Conservation (phyloP, 2,329 filamentous ascomycete species). For the Leptographium galeiforme region DNA sequence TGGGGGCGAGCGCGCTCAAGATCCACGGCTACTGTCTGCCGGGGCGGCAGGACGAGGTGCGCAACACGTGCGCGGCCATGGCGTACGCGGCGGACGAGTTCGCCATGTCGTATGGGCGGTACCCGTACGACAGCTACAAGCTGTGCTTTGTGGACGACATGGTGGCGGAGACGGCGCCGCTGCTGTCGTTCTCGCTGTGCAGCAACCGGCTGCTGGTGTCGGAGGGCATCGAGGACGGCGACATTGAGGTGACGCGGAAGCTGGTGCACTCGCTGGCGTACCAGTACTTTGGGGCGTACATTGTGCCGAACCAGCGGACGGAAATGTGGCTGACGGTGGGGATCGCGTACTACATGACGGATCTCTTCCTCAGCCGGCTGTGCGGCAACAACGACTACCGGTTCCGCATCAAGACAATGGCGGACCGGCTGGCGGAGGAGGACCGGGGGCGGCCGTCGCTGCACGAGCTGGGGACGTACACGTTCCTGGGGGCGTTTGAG, state of each 20-base stretch:
- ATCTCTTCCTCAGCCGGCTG: conserved; percentile 78
- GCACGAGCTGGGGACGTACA: conserved; percentile 60
- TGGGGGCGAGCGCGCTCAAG: conserved; percentile 77
- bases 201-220: conserved; percentile 78
- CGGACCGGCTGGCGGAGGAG: conserved; percentile 67
- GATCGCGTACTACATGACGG: conserved; percentile 88
- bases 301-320: conserved; percentile 65
- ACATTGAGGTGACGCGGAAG: conserved; percentile 67
- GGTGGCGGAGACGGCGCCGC: conserved; percentile 57
- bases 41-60: conserved; percentile 64
- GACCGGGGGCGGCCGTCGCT: conserved; percentile 76
- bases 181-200: conserved; percentile 75
- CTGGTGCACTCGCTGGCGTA: conserved; percentile 75
- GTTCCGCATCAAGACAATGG: conserved; percentile 73
- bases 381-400: conserved; percentile 93
- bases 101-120: conserved; percentile 74
- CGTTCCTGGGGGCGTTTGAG: conserved; percentile 75
- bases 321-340: conserved; percentile 87
- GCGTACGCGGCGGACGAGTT: conserved; percentile 85
- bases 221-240: conserved; percentile 70
- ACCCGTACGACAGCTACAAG: conserved; percentile 86
- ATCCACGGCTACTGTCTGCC: conserved; percentile 88
- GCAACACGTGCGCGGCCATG: conserved; percentile 75
- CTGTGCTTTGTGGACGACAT: conserved; percentile 90
- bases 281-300: conserved; percentile 90